A percentile compares a stretch with the other conserved stretches of the same genome.
Conservation (phyloP, 768 basidiomycete species). For the Terana coerulea region DNA sequence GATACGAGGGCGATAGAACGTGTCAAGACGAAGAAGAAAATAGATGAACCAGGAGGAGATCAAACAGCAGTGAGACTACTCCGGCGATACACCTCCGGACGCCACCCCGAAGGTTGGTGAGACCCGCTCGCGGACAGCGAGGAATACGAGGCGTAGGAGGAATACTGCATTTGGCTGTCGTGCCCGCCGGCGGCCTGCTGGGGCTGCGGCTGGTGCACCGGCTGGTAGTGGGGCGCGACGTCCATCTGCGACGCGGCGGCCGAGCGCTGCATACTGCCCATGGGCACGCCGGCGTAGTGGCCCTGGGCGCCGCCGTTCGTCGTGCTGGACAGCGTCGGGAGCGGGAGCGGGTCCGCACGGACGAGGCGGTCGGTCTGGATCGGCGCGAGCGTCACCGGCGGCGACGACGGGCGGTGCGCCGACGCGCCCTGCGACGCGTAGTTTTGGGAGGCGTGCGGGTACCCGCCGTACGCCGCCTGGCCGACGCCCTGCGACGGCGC, state of each 20-base stretch:
- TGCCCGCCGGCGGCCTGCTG: neutral
- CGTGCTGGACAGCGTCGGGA: neutral
- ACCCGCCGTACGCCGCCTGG: neutral
- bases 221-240: no score
- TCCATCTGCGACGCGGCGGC: neutral
- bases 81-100: neutral
- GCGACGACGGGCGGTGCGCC: neutral
- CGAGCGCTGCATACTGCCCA: neutral
- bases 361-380: slow-evolving; percentile 16
- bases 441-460: neutral
- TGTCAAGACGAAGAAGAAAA: neutral
- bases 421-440: neutral
- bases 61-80: slow-evolving; percentile 2
- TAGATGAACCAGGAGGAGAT: neutral
- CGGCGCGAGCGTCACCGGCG: slow-evolving; percentile 17
- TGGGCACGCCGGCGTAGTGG: neutral
- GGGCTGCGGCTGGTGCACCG: neutral
- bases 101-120: neutral
- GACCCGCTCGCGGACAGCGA: neutral
- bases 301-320: neutral
- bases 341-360: neutral
- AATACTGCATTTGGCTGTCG: slow-evolving; percentile 2
- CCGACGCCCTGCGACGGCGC: no score
- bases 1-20: neutral
- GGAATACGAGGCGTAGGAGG: neutral